Conservation (phyloP, 768 basidiomycete genomes). For the Gymnopilus dilepis region DNA sequence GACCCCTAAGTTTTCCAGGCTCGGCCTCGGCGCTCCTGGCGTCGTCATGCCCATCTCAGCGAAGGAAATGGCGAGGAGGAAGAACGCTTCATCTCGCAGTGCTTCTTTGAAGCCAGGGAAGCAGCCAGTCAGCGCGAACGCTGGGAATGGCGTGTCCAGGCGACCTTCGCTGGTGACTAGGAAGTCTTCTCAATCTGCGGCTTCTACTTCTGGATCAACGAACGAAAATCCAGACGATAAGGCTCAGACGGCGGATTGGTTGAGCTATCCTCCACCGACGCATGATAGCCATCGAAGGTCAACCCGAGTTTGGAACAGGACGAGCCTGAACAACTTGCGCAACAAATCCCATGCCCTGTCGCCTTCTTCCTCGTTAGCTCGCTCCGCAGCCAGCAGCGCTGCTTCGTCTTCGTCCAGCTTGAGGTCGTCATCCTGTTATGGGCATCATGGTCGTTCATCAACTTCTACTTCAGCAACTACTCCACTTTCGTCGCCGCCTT, state of each 20-base stretch:
- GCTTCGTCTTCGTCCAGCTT: constrained; percentile 8
- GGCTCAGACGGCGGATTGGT: neutral
- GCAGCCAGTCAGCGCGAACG: neutral
- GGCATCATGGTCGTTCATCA: neutral
- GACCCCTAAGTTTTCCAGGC: constrained; percentile 47
- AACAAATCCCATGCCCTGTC: neutral
- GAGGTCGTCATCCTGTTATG: neutral
- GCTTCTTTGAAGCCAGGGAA: neutral
- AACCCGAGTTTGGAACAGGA: neutral
- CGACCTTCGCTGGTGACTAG: neutral
- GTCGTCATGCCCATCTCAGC: constrained; percentile 50
- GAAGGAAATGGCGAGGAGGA: constrained; percentile 23
- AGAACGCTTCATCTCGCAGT: neutral
- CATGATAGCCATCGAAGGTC: neutral
- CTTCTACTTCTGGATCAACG: neutral
- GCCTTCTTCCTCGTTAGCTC: neutral
- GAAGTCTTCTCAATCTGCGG: neutral
- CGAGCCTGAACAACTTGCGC: neutral
- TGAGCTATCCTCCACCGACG: constrained; percentile 4
- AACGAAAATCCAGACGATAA: neutral
- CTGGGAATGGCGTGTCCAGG: neutral
- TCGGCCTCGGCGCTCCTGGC: constrained; percentile 36
- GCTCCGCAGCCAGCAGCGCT: neutral
- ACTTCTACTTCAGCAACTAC: neutral
- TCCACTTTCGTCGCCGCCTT: neutral